Evolutionary conservation across 2,329 filamentous ascomycete genomes (phyloP), one percentile per base, ranked within the genome.

Genomic region (Fusarium anthophilum): DNA sequence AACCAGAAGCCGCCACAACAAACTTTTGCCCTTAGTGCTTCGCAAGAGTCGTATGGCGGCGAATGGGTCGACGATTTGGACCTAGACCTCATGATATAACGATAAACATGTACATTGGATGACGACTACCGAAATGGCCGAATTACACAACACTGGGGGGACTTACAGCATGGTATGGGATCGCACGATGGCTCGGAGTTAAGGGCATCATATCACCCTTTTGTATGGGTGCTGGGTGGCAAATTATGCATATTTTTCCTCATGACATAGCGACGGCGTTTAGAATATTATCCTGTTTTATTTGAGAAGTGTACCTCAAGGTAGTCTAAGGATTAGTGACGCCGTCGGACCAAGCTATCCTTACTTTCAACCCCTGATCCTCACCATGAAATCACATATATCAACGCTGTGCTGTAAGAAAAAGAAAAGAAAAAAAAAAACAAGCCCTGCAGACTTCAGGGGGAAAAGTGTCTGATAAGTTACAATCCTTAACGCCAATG

Each of bases 11-110:
- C 62, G 3, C 76, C 69, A 18, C 58, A 57, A 13, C 44, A 63
- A 35, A 28, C 48, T 24, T 64, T 64, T 35, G 63, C 44, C 24
- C 66, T 63, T n/a, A 76, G 65, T 41, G 78, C 76, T 17, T 84
- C 82, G 15, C 82, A 83, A 62, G 82, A 84, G 74, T 78, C 82
- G 3, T 84, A 83, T 24, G 82, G 82, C 11, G 82, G 82, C 6
- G 81, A 77, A 17, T 84, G 82, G 82, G 71, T 83, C 9, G 82
- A 84, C 32, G 81, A 84, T 24, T 69, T 81, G n/a, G 81, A 78
- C 3, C 63, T 77, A 10, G 82, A 83, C 32, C 55, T 82, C 8
- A 77, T 78, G 73, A 76, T 79, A 59, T 78, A 56, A 72, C 50
- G 64, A 69, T 69, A 32, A 38, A 69, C 18, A 66, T 41, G n/a